A percentile compares a stretch with the other conserved stretches of the same genome.
These are phyloP conservation scores for Yamadazyma kanchanaburiensis DNA, from an alignment of 1,139 yeast species.

Conservation along the genomic window DNA sequence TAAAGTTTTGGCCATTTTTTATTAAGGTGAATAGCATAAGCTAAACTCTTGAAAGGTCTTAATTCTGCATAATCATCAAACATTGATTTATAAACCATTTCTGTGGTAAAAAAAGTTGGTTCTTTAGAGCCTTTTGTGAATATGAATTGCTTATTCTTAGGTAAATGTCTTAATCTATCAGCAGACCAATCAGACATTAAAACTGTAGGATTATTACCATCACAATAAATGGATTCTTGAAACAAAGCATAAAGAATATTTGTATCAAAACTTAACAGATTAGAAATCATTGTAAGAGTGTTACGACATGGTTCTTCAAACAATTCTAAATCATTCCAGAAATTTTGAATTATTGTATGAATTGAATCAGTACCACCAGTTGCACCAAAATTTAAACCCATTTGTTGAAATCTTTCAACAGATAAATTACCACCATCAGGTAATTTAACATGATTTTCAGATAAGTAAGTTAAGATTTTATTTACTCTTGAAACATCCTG, in stretches of 20 bases:
- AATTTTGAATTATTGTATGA: constrained; percentile 39
- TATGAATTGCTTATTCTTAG: constrained; percentile 25
- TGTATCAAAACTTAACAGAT: constrained; percentile 44
- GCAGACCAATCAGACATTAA: constrained; percentile 46
- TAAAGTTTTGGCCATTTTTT: constrained; percentile 43
- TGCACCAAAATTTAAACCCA: constrained; percentile 50
- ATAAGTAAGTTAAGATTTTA: constrained; percentile 33
- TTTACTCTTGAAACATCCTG: constrained; percentile 38
- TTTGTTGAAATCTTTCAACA: constrained; percentile 49
- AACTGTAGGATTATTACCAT: constrained; percentile 21
- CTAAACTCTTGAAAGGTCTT: constrained; percentile 36
- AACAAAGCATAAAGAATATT: constrained; percentile 52
- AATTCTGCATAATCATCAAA: constrained; percentile 46
- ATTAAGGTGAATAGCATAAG: constrained; percentile 38
- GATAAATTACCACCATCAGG: constrained; percentile 52
- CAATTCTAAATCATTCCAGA: constrained; percentile 33
- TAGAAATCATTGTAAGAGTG: constrained; percentile 29
- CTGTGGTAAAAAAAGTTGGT: constrained; percentile 52
- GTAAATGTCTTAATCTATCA: constrained; percentile 30
- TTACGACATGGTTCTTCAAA: constrained; percentile 33
- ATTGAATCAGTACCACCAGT: constrained; percentile 47
- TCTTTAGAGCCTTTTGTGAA: constrained; percentile 11
- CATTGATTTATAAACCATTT: constrained; percentile 54
- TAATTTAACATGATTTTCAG: constrained; percentile 22
- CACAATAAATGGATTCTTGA: constrained; percentile 57